phyloP scores from a whole-genome alignment of 2,329 filamentous ascomycete genomes.

The Phaeosphaeria sp. region DNA sequence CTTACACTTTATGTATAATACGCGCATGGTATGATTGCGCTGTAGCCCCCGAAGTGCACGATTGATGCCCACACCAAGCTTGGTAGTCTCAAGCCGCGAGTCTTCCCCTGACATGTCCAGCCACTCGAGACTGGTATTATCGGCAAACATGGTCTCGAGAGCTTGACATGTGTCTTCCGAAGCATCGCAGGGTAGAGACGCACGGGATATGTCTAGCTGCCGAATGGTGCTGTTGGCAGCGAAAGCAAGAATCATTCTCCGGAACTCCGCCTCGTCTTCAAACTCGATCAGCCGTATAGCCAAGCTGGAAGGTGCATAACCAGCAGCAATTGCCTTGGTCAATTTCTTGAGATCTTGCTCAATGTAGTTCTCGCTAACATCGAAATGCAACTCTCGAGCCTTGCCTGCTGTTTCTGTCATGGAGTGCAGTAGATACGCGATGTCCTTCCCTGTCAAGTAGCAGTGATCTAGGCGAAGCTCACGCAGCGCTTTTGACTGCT shows the following conservation, averaged over 20 bases:
- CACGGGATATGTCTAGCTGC: conserved; percentile 72
- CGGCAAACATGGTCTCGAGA: conserved; percentile 68
- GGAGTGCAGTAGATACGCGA: conserved; percentile 69
- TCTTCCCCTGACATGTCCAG: conserved; percentile 75
- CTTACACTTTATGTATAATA: conserved; percentile 66
- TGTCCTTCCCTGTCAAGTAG: conserved; percentile 68
- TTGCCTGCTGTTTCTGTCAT: conserved; percentile 61
- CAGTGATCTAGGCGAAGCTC: conserved; percentile 71
- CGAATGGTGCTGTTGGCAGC: conserved; percentile 67
- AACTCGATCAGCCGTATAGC: conserved; percentile 74
- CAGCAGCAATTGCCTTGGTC: conserved; percentile 58
- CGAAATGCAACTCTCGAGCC: conserved; percentile 66
- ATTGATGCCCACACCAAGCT: conserved; percentile 72
- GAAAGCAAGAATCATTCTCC: conserved; percentile 67
- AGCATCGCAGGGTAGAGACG: conserved; percentile 72
- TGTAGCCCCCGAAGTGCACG: conserved; percentile 69
- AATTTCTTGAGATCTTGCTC: conserved; percentile 60
- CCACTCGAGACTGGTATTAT: conserved; percentile 70
- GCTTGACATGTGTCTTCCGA: conserved; percentile 70
- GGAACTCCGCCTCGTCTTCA: conserved; percentile 68
- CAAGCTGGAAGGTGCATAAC: conserved; percentile 66
- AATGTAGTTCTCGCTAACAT: conserved; percentile 70
- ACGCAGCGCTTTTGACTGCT: conserved; percentile 64
- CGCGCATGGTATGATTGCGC: conserved; percentile 66
- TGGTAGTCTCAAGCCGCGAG: conserved; percentile 72